These are phyloP conservation scores for Cytospora schulzeri DNA, from an alignment of 2,329 filamentous ascomycete species.

Conservation along the genomic window DNA sequence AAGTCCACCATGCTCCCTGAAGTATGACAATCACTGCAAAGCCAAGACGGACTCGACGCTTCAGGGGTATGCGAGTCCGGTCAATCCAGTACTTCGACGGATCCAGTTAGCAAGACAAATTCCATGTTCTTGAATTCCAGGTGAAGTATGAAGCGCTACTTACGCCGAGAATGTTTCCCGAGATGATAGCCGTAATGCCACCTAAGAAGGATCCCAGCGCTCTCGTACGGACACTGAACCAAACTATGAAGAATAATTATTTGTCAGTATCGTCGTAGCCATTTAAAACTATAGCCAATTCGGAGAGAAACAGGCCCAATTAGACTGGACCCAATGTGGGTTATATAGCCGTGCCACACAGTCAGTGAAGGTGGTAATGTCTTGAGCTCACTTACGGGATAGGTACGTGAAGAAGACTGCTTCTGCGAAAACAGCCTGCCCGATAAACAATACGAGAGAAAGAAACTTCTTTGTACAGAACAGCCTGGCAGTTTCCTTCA, in stretches of 20 bases:
- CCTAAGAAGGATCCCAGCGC: conserved; percentile 72
- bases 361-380: neutral
- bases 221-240: conserved; percentile 70
- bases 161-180: conserved; percentile 67
- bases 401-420: conserved; percentile 74
- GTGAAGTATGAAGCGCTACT: conserved; percentile 33
- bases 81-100: conserved; percentile 56
- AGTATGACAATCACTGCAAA: conserved; percentile 58
- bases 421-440: conserved; percentile 70
- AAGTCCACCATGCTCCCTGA: conserved; percentile 73
- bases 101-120: conserved; percentile 29
- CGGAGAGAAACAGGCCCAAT: neutral
- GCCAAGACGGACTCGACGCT: conserved; percentile 53
- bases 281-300: neutral
- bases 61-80: conserved; percentile 55
- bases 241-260: conserved; percentile 44
- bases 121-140: conserved; percentile 1
- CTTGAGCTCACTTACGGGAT: conserved; percentile 39
- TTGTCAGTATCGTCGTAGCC: neutral
- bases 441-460: conserved; percentile 67
- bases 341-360: neutral
- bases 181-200: conserved; percentile 65
- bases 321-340: no score
- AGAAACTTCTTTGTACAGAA: conserved; percentile 66
- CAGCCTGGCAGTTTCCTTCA: conserved; percentile 59